These are phyloP conservation scores for Solanum medicagineum DNA, from an alignment of 257 asterid genomes.

Conservation along the genomic window DNA sequence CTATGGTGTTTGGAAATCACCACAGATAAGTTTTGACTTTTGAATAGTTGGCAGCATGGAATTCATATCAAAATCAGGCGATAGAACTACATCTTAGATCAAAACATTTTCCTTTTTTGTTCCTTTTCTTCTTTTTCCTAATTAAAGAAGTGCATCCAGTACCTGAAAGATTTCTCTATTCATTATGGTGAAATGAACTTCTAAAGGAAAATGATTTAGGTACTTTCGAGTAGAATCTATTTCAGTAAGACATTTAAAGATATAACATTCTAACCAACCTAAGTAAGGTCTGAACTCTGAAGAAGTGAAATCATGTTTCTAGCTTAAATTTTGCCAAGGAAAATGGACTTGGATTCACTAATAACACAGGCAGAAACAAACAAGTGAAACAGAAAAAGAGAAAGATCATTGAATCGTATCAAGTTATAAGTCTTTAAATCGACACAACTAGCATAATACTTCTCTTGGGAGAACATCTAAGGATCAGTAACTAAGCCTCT, in stretches of 20 bases:
- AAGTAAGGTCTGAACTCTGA: neutral
- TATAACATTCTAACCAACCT: neutral
- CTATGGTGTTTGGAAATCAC: neutral
- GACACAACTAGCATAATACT: neutral
- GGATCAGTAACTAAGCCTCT: neutral
- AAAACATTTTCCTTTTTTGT: neutral
- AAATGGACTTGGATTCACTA: neutral
- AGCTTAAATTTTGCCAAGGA: neutral
- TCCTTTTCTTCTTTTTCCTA: neutral
- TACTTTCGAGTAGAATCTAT: neutral
- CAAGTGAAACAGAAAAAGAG: neutral
- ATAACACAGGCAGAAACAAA: neutral
- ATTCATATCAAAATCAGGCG: neutral
- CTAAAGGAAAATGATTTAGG: neutral
- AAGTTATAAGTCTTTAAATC: neutral
- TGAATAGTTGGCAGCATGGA: neutral
- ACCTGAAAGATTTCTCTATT: neutral
- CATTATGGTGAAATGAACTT: neutral
- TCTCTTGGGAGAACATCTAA: neutral
- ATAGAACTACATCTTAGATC: neutral
- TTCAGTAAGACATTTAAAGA: neutral
- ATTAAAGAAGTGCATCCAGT: neutral
- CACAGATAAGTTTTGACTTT: neutral
- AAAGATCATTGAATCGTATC: neutral
- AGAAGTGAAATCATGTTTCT: neutral